Base-by-base conservation (phyloP, 2,329 filamentous ascomycete genomes). In the Domatiomyces globalis region DNA sequence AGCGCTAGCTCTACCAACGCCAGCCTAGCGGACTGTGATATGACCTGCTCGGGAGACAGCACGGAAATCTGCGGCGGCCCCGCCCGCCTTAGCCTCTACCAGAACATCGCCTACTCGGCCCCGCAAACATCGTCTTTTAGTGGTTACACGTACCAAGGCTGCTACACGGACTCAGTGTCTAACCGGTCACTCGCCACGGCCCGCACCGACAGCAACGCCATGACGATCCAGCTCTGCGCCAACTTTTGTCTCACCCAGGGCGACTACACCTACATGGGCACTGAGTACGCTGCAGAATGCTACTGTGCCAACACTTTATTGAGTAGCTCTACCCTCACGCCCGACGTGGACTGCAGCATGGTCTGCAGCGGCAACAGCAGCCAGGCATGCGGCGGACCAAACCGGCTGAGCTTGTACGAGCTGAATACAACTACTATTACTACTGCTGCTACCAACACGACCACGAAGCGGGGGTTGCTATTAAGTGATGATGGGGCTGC, bases 11-110 rank as follows among this genome's bases (percentile, higher is more conserved):
- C 54, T 39, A 51, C 44, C 19, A 50, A 53, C 9, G 57, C 53
- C 8, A 49, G 49, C 29, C 48, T 49, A 12, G 18, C 22, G 5
- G 48, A 53, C 5, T 81, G 79, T 63, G 71, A 69, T 43, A 58
- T 60, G 43, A 50, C 63, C n/a, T 71, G 69, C 49, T 58, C 65
- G 15, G 69, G 68, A 2, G 61, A 70, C 44, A 54, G 62, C 5
- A 63, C 63, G 20, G 62, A 68, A 25, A 60, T 67, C 12, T 73
- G 71, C 54, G 71, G 79, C 53, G 75, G 74, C 33, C 73, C 73
- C 20, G 69, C 69, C 44, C 70, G 74, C 19, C 64, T 81, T 51
- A 73, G 56, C n/a, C 42, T 59, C 17, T 59, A 56, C 47, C 36
- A 48, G 43, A 56, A 56, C 44, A 52, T 43, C 8, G 36, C 27